Conservation (phyloP, 768 basidiomycete genomes). For the Auricularia cornea region DNA sequence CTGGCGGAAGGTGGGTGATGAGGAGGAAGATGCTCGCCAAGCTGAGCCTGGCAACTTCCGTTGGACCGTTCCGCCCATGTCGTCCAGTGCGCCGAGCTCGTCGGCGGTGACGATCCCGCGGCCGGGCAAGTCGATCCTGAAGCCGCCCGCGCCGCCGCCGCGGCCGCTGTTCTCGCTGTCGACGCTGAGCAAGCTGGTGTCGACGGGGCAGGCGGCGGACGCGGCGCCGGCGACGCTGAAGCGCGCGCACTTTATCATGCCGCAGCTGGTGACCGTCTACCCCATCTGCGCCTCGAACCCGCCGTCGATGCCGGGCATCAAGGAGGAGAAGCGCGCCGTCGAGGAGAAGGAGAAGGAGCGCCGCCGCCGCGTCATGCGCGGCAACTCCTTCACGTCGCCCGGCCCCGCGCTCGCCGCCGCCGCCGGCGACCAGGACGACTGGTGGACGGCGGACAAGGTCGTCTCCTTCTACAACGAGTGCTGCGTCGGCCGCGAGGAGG, state of each 20-base stretch:
- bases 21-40: no score
- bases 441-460: slow-evolving; percentile 83
- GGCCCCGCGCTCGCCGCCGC: slow-evolving; percentile 9
- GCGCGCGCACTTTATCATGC: slow-evolving; percentile 86
- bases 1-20: no score
- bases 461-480: slow-evolving; percentile 84
- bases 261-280: slow-evolving; percentile 78
- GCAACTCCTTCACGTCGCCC: slow-evolving; percentile 27
- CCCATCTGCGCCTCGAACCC: slow-evolving; percentile 81
- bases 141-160: slow-evolving; percentile 61
- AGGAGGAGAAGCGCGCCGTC: slow-evolving; percentile 75
- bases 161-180: slow-evolving; percentile 54
- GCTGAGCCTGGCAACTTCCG: no score
- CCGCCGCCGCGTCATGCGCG: slow-evolving; percentile 54
- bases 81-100: slow-evolving; percentile 44
- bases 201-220: slow-evolving; percentile 33
- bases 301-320: slow-evolving; percentile 68
- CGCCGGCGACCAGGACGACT: slow-evolving; percentile 39
- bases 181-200: slow-evolving; percentile 66
- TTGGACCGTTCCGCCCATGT: background rate
- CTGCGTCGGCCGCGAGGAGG: slow-evolving; percentile 68
- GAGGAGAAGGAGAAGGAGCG: slow-evolving; percentile 69
- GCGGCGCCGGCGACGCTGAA: slow-evolving; percentile 54
- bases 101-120: slow-evolving; percentile 74
- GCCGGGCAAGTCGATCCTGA: slow-evolving; percentile 75